A percentile compares a stretch with the other conserved stretches of the same genome.
Evolutionary conservation across 1,284 basidiomycete species (phyloP).

Genomic region (Hypsizygus ulmarius): DNA sequence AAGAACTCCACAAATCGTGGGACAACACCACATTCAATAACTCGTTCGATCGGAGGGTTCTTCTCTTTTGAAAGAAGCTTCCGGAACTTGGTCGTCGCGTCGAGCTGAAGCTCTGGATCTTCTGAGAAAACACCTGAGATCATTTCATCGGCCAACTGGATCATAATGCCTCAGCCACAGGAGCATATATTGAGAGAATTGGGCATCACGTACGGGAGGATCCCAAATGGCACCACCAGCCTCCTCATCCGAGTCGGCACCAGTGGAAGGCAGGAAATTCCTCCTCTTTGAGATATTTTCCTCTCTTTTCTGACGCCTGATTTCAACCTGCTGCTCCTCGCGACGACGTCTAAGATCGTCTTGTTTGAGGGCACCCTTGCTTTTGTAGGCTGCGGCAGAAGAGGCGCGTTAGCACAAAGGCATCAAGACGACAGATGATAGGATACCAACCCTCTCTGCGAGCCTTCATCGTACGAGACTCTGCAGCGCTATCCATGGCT

Average conservation of each 20-base stretch:
- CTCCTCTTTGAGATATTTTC: conserved; percentile 96
- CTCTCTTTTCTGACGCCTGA: conserved; percentile 93
- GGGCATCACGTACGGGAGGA: conserved; percentile 56
- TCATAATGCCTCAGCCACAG: conserved; percentile 16
- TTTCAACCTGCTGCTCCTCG: conserved; percentile 97
- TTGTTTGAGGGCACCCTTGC: conserved; percentile 79
- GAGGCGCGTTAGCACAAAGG: conserved; percentile 34
- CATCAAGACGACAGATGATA: conserved; percentile 24
- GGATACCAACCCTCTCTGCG: conserved; percentile 56
- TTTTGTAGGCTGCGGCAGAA: conserved; percentile 53
- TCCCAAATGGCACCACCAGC: conserved; percentile 70
- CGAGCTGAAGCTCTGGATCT: conserved; percentile 87
- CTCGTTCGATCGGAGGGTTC: conserved; percentile 99
- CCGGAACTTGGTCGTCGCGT: conserved; percentile 96
- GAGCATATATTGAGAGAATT: conserved; percentile 13
- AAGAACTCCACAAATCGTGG: conserved; percentile 98
- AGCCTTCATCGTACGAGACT: conserved; percentile 65
- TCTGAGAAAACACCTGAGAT: conserved; percentile 92
- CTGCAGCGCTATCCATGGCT: conserved; percentile 34
- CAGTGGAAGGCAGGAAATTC: conserved; percentile 78
- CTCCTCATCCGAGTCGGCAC: conserved; percentile 86
- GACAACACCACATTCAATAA: conserved; percentile 97
- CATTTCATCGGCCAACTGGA: conserved; percentile 87
- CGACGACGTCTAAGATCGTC: conserved; percentile 90
- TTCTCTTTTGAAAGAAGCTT: conserved; percentile 99